These are phyloP conservation scores for Pirum gemmata DNA, from an alignment of 78 protist genomes.

Conservation along the genomic window DNA sequence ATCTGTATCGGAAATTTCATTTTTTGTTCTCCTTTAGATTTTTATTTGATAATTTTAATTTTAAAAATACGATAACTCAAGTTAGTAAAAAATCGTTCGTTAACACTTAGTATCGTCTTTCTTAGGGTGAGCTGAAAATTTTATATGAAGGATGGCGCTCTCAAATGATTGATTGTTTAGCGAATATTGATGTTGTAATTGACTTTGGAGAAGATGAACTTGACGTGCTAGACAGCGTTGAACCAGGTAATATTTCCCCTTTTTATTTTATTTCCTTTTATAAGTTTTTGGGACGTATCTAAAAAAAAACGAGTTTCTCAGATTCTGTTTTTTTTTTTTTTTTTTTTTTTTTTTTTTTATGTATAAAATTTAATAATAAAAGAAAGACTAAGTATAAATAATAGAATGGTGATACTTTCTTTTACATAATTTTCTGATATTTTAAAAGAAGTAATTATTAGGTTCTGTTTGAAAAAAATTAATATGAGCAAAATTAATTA, in stretches of 20 bases:
- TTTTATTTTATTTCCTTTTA: background rate
- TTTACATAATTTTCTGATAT: background rate
- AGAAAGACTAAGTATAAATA: background rate
- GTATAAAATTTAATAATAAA: background rate
- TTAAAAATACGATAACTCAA: no score
- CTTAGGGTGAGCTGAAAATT: slow-evolving; percentile 51
- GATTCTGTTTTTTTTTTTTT: background rate
- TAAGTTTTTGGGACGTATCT: background rate
- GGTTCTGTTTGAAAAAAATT: no score
- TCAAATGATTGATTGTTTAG: slow-evolving; percentile 46
- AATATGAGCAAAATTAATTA: background rate
- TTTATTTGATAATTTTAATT: no score
- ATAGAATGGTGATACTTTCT: background rate
- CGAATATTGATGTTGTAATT: slow-evolving; percentile 77
- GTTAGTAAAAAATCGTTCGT: no score
- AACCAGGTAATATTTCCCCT: background rate
- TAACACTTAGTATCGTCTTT: no score
- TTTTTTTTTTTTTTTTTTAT: background rate
- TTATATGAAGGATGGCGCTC: slow-evolving; percentile 40
- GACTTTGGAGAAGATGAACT: slow-evolving; percentile 85
- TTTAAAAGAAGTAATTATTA: no score
- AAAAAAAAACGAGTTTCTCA: background rate
- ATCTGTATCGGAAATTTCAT: no score
- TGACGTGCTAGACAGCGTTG: slow-evolving; percentile 58
- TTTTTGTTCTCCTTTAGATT: no score